Conservation (phyloP, 2,329 filamentous ascomycete genomes). For the Triangularia verruculosa region DNA sequence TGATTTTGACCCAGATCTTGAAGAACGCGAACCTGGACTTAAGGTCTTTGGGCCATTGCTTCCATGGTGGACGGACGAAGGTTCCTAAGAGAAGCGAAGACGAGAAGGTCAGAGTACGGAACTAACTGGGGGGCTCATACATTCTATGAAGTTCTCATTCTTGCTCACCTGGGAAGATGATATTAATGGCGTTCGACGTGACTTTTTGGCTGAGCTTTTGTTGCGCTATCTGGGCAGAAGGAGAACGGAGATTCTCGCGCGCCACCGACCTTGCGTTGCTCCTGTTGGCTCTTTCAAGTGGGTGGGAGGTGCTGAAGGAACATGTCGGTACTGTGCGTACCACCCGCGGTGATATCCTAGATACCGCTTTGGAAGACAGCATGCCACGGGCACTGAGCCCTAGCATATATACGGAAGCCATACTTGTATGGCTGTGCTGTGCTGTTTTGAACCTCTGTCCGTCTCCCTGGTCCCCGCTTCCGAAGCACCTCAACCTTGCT, state of each 20-base stretch:
- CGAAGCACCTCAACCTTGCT: background rate
- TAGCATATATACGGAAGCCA: constrained; percentile 19
- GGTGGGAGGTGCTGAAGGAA: constrained; percentile 12
- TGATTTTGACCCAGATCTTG: constrained; percentile 24
- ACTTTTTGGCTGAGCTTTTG: background rate
- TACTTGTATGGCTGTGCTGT: constrained; percentile 2
- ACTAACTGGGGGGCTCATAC: background rate
- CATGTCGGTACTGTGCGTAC: background rate
- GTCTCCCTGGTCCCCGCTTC: constrained; percentile 1
- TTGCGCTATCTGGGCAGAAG: background rate
- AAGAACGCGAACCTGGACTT: constrained; percentile 10
- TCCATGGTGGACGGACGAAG: constrained; percentile 45
- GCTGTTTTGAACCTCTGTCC: background rate
- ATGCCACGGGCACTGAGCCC: constrained; percentile 17
- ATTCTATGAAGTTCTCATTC: background rate
- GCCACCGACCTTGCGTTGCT: background rate
- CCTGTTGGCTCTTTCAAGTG: background rate
- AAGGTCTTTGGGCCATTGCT: constrained; percentile 24
- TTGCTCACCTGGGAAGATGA: constrained; percentile 23
- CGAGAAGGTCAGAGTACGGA: constrained; percentile 2
- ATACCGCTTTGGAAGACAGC: constrained; percentile 3
- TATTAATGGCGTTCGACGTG: background rate
- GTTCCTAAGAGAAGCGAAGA: constrained; percentile 38
- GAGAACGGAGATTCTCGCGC: background rate
- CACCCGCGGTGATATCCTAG: constrained; percentile 9